Conservation (phyloP, 2,329 filamentous ascomycete species). For the Colletotrichum spaethianum region DNA sequence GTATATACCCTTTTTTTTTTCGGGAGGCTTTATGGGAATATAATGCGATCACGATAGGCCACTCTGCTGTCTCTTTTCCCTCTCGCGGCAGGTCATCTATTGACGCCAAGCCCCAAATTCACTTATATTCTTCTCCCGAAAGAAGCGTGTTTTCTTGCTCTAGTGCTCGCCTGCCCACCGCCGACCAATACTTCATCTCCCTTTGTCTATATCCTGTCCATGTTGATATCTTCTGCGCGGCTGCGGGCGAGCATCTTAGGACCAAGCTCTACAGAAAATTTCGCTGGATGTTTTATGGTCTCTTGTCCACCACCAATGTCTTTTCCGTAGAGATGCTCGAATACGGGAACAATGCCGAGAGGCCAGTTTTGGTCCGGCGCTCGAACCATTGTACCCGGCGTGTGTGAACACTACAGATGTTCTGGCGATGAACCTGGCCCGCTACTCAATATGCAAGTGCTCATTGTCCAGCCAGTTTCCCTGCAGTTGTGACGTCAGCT, state of each 20-base stretch:
- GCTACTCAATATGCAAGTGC: neutral
- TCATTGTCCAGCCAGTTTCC: too few species aligned
- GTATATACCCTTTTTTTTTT: conserved; percentile 39
- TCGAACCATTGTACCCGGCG: neutral
- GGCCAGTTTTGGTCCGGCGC: conserved; percentile 56
- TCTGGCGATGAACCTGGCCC: neutral
- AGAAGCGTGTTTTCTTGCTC: neutral
- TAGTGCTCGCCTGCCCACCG: neutral
- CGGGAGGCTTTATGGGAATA: conserved; percentile 32
- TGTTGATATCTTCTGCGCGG: neutral
- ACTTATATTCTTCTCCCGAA: conserved; percentile 49
- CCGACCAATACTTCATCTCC: neutral
- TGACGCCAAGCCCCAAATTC: conserved; percentile 19
- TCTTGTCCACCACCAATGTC: conserved; percentile 47
- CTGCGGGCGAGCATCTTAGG: neutral
- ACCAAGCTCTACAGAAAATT: neutral
- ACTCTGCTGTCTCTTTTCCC: conserved; percentile 25
- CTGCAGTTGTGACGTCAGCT: too few species aligned
- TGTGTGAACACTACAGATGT: too few species aligned
- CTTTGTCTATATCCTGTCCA: neutral
- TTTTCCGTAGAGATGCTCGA: conserved; percentile 44
- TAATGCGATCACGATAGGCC: conserved; percentile 44
- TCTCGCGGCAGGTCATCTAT: conserved; percentile 27
- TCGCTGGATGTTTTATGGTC: conserved; percentile 51
- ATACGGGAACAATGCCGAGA: conserved; percentile 50